Base-by-base conservation (phyloP, 2,329 filamentous ascomycete species). In the Apiospora aurea region DNA sequence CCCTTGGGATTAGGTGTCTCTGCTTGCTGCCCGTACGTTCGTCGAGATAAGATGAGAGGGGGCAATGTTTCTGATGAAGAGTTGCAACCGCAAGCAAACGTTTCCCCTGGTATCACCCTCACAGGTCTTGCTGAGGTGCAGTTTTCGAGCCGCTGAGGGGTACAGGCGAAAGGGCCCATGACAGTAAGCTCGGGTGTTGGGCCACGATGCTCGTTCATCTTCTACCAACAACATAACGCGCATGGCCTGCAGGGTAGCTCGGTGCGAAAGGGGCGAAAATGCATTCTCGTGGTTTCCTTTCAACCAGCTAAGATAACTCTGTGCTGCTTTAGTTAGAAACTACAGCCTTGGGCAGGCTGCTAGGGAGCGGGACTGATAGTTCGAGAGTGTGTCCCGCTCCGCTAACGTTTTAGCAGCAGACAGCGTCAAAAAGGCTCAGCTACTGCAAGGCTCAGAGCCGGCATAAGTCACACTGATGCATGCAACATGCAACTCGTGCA, bases 401-500 rank as follows among this genome's bases (percentile, higher is more conserved):
- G 34, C 34, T 38, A 38, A 38, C 7, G 34, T 38, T 38, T 38
- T 38, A 38, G 34, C 34, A 38, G 34, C 34, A 38, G 34, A 18
- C 34, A 38, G 3, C 34, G 34, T 38, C 34, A 47, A 49, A 18
- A 18, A 18, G 46, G 7, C 21, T n/a, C 46, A 21, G 6, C 18
- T 21, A n/a, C n/a, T n/a, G n/a, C n/a, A 10, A 49, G 10, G 13
- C 29, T 41, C 57, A 8, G 34, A 41, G n/a, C 34, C 10, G 26
- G 16, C 34, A 16, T 64, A 34, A 34, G 34, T 41, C 57, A 64
- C 57, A 64, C 57, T n/a, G 57, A 10, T 64, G 57, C 57, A 64
- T 24, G 57, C 57, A 64, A 34, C 51, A 64, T 24, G 57, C 57
- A 64, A 34, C 51, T 57, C 51, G 51, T 26, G 51, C 51, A 16